Percentiles rank a stretch among this genome's conserved stretches.
Evolutionary conservation across 192 early-diverging fungal species (phyloP).

Genomic region (Backusella liffmaniae): DNA sequence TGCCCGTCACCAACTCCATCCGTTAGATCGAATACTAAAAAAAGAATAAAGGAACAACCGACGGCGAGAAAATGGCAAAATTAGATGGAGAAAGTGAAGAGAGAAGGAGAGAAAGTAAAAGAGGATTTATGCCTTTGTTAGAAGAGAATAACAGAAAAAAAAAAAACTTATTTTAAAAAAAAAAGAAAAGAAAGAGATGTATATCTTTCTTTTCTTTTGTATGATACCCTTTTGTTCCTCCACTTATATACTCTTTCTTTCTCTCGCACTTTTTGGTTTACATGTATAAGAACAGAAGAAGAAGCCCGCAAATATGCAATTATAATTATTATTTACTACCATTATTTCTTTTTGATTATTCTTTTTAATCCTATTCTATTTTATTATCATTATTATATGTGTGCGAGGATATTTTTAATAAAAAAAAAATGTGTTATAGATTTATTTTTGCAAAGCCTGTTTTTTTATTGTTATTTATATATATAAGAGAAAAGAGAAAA

Average conservation of each 20-base stretch:
- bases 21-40: neutral
- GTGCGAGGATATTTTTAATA: neutral
- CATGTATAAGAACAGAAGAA: neutral
- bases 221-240: neutral
- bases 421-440: neutral
- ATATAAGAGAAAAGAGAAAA: slow-evolving; percentile 1
- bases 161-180: neutral
- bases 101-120: neutral
- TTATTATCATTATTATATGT: neutral
- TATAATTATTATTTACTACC: neutral
- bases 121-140: slow-evolving; percentile 1
- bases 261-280: neutral
- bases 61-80: slow-evolving; percentile 6
- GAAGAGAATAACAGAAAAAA: neutral
- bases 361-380: neutral
- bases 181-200: neutral
- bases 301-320: neutral
- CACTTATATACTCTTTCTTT: neutral
- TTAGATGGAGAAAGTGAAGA: neutral
- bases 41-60: neutral
- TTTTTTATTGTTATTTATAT: neutral
- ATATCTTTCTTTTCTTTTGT: neutral
- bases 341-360: neutral
- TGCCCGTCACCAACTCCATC: neutral
- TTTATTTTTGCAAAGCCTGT: neutral